Conservation (phyloP, 306 rosid species). For the Boehmeria nivea region DNA sequence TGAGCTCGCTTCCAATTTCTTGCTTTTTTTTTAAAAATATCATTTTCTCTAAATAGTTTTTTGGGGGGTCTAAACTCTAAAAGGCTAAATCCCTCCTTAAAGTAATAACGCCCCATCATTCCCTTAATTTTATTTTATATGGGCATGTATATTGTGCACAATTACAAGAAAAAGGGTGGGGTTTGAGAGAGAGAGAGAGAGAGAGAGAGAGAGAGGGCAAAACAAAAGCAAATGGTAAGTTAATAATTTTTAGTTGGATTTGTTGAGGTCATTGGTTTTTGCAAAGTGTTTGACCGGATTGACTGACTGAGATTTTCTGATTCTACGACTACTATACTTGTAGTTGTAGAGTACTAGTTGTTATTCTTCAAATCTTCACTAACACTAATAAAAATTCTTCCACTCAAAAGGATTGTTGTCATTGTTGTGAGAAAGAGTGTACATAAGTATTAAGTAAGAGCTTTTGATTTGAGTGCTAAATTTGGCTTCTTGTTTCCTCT, state of each 20-base stretch:
- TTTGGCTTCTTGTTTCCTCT: constrained; percentile 57
- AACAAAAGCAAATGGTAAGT: constrained; percentile 38
- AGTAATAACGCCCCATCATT: constrained; percentile 23
- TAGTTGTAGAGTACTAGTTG: too few relatives aligned
- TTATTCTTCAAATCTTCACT: not conserved
- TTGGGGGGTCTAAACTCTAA: not conserved
- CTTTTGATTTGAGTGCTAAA: constrained; percentile 52
- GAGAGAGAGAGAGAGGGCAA: constrained; percentile 8
- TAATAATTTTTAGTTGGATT: constrained; percentile 4
- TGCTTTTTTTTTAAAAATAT: too few relatives aligned
- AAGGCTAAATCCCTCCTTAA: constrained; percentile 22
- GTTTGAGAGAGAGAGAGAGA: constrained; percentile 11
- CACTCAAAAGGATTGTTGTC: too few relatives aligned
- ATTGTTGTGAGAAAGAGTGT: not conserved
- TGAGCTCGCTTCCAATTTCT: constrained; percentile 34
- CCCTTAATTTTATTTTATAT: too few relatives aligned
- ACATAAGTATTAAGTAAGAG: too few relatives aligned
- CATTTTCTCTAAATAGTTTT: too few relatives aligned
- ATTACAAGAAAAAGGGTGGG: constrained; percentile 2
- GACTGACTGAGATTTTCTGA: constrained; percentile 24
- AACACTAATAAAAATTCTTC: constrained; percentile 6
- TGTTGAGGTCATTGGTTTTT: constrained; percentile 29
- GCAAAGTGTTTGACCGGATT: constrained; percentile 52
- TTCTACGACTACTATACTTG: not conserved
- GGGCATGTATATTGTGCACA: not conserved